Evolutionary conservation across 345 rosid species (phyloP), one percentile per base, ranked within the genome.

Genomic region (Acer saccharum): DNA sequence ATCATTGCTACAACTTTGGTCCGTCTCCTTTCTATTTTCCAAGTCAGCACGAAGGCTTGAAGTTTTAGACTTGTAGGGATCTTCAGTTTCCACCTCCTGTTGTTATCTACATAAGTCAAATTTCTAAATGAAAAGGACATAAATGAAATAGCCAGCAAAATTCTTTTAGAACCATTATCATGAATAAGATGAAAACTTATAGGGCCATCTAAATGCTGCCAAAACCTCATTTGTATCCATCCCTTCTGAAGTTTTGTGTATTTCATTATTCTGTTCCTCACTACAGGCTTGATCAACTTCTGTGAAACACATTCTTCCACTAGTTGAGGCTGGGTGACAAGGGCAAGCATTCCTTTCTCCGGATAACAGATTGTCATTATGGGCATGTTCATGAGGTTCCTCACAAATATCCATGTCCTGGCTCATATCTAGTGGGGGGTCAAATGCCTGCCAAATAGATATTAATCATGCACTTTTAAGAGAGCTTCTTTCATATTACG

Each of bases 351-450:
- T 82, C 77, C 82, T 83, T 83, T 88, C 88, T 69, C 82, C 85
- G 10, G 89, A 83, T 70, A 65, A 80, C 72, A 55, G 77, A 81
- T 80, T 77, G 74, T 87, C 90, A 84, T 86, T 58, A 65, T 80
- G 87, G 73, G 83, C 81, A 69, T 77, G 79, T 13, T 88, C 76
- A 68, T 78, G 78, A 32, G 85, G 75, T 72, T 87, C 89, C 73
- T 84, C 90, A 77, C 77, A 85, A 78, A 65, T 57, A 78, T 88
- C 94, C 79, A 80, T 73, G 76, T 87, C 97, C 78, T 85, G 91
- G 89, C 93, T 91, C 97, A 96, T 86, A 86, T 94, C 98, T 68
- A 94, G 78, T 57, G 99, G 99, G n/a, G 99, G 97, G 67, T 94
- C 98, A 88, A 96, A 96, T 81, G 92, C 95, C 99, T 96, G 89